Evolutionary conservation across 768 basidiomycete genomes (phyloP).

Genomic region (Suillus americanus): DNA sequence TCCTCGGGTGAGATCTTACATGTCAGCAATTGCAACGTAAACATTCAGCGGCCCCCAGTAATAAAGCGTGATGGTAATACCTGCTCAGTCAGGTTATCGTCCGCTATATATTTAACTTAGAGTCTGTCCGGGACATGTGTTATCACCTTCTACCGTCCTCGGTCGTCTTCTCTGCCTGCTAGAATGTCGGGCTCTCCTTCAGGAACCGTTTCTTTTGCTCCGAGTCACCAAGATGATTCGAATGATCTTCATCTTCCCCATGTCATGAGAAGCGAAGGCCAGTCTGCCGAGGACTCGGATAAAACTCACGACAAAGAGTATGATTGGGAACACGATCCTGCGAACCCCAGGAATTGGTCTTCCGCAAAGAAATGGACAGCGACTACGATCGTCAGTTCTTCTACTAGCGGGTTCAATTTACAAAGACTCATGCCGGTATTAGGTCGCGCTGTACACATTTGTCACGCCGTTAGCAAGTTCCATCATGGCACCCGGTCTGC

Average conservation of each 20-base stretch:
- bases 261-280: conserved; percentile 33
- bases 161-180: not conserved
- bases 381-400: conserved; percentile 51
- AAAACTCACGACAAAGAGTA: conserved; percentile 36
- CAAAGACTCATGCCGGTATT: conserved; percentile 12
- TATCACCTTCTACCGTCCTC: not conserved
- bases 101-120: not conserved
- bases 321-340: conserved; percentile 58
- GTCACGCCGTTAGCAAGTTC: conserved; percentile 49
- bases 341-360: conserved; percentile 71
- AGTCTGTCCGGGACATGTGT: not conserved
- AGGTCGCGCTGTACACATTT: conserved; percentile 66
- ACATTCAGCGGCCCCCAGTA: not conserved
- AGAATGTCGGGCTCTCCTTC: not conserved
- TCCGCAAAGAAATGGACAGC: conserved; percentile 57
- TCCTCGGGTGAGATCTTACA: not conserved
- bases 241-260: not conserved
- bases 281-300: conserved; percentile 41
- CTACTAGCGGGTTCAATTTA: conserved; percentile 30
- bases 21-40: not conserved
- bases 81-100: not conserved
- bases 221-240: not conserved
- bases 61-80: not conserved
- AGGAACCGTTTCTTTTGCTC: not conserved
- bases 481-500: conserved; percentile 73